Percentiles rank a stretch among this genome's conserved stretches.
These are phyloP conservation scores for Eucalyptus marginata DNA, from an alignment of 345 rosid species.

Conservation along the genomic window DNA sequence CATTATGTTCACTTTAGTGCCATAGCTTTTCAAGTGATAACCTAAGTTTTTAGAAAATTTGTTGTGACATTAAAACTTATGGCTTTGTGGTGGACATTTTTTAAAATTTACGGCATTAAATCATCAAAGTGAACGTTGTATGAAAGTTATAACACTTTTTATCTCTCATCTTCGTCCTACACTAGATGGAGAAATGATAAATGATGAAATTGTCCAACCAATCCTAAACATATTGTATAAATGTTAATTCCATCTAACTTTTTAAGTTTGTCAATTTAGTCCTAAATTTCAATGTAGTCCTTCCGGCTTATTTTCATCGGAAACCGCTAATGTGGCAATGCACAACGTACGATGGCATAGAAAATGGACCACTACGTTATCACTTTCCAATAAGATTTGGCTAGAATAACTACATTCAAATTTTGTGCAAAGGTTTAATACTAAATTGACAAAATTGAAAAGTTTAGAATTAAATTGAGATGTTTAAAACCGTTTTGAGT, in stretches of 20 bases:
- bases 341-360: accelerated
- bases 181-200: neutral
- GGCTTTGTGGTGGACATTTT: too few relatives aligned
- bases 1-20: neutral
- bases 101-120: neutral
- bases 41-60: too few relatives aligned
- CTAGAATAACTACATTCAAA: too few relatives aligned
- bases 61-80: too few relatives aligned
- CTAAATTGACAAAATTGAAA: too few relatives aligned
- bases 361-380: too few relatives aligned
- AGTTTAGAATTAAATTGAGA: too few relatives aligned
- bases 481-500: accelerated
- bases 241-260: accelerated
- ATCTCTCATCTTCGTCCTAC: accelerated
- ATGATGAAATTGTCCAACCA: too few relatives aligned
- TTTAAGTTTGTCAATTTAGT: too few relatives aligned
- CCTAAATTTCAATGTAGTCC: too few relatives aligned
- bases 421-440: accelerated
- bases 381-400: accelerated
- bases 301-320: accelerated
- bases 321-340: accelerated
- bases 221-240: accelerated
- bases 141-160: accelerated
- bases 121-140: accelerated
- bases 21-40: neutral